These are phyloP conservation scores for Erythrobasidium hasegawianum DNA, from an alignment of 1,284 basidiomycete genomes.

Conservation along the genomic window DNA sequence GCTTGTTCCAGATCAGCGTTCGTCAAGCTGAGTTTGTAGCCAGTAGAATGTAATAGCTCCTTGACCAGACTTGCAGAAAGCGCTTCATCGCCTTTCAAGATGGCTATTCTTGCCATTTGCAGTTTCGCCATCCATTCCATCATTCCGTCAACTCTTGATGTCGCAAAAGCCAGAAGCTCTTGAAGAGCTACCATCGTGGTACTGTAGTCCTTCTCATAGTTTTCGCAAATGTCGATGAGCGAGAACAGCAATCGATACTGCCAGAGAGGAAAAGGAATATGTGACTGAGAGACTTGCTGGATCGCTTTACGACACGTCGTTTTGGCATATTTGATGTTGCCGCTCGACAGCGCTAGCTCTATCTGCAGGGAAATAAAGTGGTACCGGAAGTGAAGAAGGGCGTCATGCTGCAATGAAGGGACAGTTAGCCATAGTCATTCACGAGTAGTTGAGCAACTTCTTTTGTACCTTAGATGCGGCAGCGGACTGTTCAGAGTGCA, in stretches of 20 bases:
- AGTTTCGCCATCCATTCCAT: conserved; percentile 9
- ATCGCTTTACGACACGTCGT: neutral
- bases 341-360: conserved; percentile 9
- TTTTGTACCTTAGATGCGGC: conserved; percentile 8
- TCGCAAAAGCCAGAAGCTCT: neutral
- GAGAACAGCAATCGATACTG: conserved; percentile 23
- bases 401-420: conserved; percentile 10
- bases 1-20: conserved; percentile 2
- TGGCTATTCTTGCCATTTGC: conserved; percentile 10
- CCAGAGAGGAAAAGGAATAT: conserved; percentile 7
- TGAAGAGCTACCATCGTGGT: neutral
- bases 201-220: conserved; percentile 2
- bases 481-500: neutral
- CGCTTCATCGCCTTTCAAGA: conserved; percentile 9
- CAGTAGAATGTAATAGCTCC: conserved; percentile 4
- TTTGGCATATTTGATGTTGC: conserved; percentile 19
- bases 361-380: conserved; percentile 18
- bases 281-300: neutral
- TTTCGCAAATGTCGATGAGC: conserved; percentile 10
- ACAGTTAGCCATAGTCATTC: neutral
- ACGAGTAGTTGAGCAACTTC: neutral
- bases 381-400: conserved; percentile 14
- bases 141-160: neutral
- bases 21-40: conserved; percentile 3
- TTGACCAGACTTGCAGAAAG: conserved; percentile 2